Base-by-base conservation (phyloP, 1,284 basidiomycete species). In the Athelia sp. region DNA sequence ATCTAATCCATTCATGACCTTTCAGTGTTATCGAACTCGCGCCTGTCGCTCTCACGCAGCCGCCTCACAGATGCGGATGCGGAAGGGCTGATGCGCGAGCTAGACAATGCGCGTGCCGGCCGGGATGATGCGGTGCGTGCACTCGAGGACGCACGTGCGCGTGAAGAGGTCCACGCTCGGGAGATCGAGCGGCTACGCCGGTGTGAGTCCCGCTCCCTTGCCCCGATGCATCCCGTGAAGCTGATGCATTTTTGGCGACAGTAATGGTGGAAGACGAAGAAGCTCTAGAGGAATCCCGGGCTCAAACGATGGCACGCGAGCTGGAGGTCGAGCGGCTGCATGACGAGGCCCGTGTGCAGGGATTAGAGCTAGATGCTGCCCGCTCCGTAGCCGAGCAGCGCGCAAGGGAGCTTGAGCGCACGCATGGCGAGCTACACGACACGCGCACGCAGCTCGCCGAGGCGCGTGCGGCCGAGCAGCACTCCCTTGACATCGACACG, bases 101-200 rank as follows among this genome's bases (percentile, higher is more conserved):
- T 29, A 13, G 26, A 29, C 6, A 13, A 29, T 13, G 13, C 26
- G 26, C 26, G 26, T 13, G 26, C 26, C 6, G 79, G 75, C 4
- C 83, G 86, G 47, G 82, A 87, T 49, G 78, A 81, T 53, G 80
- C 78, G n/a, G 82, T 82, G 54, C 75, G 82, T 49, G 84, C 87
- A 57, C 69, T 90, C 2, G 69, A 80, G 14, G 77, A 84, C 55
- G 72, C 90, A 21, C 75, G 73, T 10, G 71, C 72, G 15, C 61
- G 76, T 0, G 76, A 82, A 56, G 78, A 81, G 46, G 68, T 73
- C 8, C 81, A 79, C 52, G 55, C 62, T 1, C 67, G 69, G 2
- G 83, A 90, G 61, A 73, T 83, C 22, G 65, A 73, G 24, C 74
- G 67, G 32, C 67, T 89, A 2, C 73, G 75, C 32, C 58, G 62